Evolutionary conservation across 306 rosid genomes (phyloP), one percentile per base, ranked within the genome.

Genomic region (Cercis canadensis): DNA sequence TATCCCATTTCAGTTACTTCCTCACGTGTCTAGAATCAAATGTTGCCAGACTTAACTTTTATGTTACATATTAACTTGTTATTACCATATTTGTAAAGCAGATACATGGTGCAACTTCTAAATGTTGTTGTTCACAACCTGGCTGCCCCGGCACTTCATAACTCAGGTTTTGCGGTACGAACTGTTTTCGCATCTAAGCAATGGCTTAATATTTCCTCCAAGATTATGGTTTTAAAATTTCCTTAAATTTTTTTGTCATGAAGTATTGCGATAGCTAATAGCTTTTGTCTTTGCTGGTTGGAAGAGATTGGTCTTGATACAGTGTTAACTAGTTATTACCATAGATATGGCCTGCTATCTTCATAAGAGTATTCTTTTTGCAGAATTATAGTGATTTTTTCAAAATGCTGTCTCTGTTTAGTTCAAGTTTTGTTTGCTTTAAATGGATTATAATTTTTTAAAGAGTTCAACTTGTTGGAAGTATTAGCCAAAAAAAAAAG

Each of bases 161-260:
- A 89, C 82, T 82, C 99, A 14, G 99, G 99, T 76, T 94, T 94
- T 79, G 97, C 97, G 64, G 99, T 94, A 91, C 81, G 97, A 81
- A 52, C 55, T 47, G 40, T 12, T 5, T 65, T 55, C 37, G 29
- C 61, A 58, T 72, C 73, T 40, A 67, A 50, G 54, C 49, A 61
- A 44, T 58, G 41, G 66, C 65, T 78, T 67, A 13, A 36, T 67
- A 47, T 44, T 73, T 72, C 17, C 68, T 51, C 72, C 39, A 65
- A 66, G 46, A 61, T 41, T 19, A 41, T 56, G 33, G 9, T 37
- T 67, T 62, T 52, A 8, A 34, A 18, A 14, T 17, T n/a, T 33
- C 11, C 44, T 55, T 39, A 17, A 65, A 34, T 66, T 49, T 62
- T 80, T 40, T 64, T 65, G 53, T 58, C 71, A 43, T 39, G 33